Base-by-base conservation (phyloP, 768 basidiomycete genomes). In the Dioszegia hungarica region DNA sequence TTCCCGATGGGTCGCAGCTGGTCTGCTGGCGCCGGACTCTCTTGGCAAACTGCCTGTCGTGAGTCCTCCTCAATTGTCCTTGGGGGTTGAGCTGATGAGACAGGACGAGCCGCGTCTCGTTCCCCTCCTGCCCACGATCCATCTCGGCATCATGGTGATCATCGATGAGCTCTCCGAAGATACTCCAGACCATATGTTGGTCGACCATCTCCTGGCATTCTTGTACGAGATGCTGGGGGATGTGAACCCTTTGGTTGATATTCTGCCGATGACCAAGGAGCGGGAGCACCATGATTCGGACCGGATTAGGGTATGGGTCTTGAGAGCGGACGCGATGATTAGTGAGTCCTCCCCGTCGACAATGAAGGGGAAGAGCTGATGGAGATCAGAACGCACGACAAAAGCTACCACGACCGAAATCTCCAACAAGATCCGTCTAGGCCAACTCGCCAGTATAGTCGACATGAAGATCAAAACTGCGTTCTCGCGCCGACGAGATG, bases 371-470 rank as follows among this genome's bases (percentile, higher is more conserved):
- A 17, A 14, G 39, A 14, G 9, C 3, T 14, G n/a, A 10, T 36
- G 25, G 14, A 17, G 38, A 37, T 28, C 25, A 41, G 52, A 44
- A 34, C 54, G 40, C 2, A 19, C 25, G 6, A 9, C 12, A 2
- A 8, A 17, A 1, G 36, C 43, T 11, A 29, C 38, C 38, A 45
- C 57, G 10, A 51, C 53, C 9, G 48, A 60, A 38, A 49, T 48
- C 20, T 19, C 34, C 9, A 61, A 62, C 39, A 70, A 70, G 50
- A 41, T 62, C 9, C 39, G 62, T 15, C 38, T 70, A 25, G 43
- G 48, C 39, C 60, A 64, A 17, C 38, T 70, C 8, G 27, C 39
- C 8, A 45, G 39, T 8, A 57, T 58, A 10, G 46, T 61, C 12
- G 20, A 47, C 17, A 38, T 62, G 11, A 49, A 59, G 19, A 24